Evolutionary conservation across 2,329 filamentous ascomycete species (phyloP), one percentile per base, ranked within the genome.

Genomic region (Proliferodiscus dingleyae): DNA sequence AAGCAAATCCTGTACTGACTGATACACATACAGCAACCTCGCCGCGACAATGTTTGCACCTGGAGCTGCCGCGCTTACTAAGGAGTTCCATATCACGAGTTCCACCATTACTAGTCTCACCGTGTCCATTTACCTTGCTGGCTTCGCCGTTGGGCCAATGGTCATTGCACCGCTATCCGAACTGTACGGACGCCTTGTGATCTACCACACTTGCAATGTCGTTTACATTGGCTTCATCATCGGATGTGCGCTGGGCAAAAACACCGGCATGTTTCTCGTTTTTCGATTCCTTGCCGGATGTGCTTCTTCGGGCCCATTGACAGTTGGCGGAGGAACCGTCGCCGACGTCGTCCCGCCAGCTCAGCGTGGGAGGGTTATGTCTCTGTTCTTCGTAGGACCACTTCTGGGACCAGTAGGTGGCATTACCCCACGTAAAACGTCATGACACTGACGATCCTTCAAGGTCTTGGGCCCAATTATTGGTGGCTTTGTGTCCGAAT

Each of bases 1-100:
- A 57, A 52, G 46, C 47, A 42, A 49, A 45, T 42, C 37, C 29
- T 15, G 29, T 39, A 39, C 36, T 47, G 39, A 45, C 37, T 36
- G 37, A 42, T 24, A 43, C 21, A 40, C 29, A 37, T 43, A 39
- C 37, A 51, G 49, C 29, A 46, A 49, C 10, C 49, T 64, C 41
- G 59, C 49, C 19, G 55, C 70, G 4, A 71, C 69, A 9, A 85
- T 86, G 67, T 83, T 88, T 57, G 83, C 83, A 0, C 83, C 84
- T 0, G 82, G 77, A 7, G 78, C 86, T 0, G 73, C 77, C 0
- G 66, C 78, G 4, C 69, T 87, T 0, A 75, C 84, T 69, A 45
- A 58, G 9, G 80, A 85, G 15, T 87, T 88, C 51, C 24, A 68
- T 19, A 68, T 67, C 3, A 64, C 58, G 11, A 67, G 59, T 46